A percentile compares a stretch with the other conserved stretches of the same genome.
These are phyloP conservation scores for Dactylellina parvicollis DNA, from an alignment of 2,329 filamentous ascomycete species.

Conservation along the genomic window DNA sequence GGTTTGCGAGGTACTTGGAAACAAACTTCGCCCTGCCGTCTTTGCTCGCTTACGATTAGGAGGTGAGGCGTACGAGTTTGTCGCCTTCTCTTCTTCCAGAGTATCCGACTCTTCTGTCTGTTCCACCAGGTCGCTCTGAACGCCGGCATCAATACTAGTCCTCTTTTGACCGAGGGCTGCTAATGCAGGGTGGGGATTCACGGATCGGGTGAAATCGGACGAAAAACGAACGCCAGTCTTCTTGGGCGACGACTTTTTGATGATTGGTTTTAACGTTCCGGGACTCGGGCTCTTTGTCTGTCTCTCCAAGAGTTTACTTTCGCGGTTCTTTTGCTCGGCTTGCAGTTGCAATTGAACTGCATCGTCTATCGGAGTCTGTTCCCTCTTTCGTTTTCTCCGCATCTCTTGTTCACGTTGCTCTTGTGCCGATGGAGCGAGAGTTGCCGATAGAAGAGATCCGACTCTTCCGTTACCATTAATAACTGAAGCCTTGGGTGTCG, in stretches of 20 bases:
- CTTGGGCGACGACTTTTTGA: conserved; percentile 47
- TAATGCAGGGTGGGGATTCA: not conserved
- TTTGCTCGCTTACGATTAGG: conserved; percentile 34
- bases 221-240: conserved; percentile 41
- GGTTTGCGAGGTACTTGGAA: not conserved
- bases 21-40: not conserved
- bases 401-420: conserved; percentile 36
- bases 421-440: conserved; percentile 3
- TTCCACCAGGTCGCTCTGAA: conserved; percentile 9
- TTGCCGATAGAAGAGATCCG: conserved; percentile 3
- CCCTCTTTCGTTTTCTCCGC: conserved; percentile 43
- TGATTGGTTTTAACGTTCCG: conserved; percentile 29
- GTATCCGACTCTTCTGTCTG: conserved; percentile 41
- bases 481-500: conserved; percentile 32
- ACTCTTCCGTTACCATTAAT: conserved; percentile 20
- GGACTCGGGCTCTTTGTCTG: conserved; percentile 44
- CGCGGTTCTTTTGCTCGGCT: conserved; percentile 39
- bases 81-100: conserved; percentile 30
- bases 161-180: conserved; percentile 25
- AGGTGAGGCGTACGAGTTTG: not conserved
- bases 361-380: conserved; percentile 40
- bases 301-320: conserved; percentile 14
- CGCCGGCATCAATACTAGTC: conserved; percentile 21
- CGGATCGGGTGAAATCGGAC: conserved; percentile 15
- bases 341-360: conserved; percentile 42